These are phyloP conservation scores for Pharnaceum exiguum DNA, from an alignment of 148 eudicot genomes.

Conservation along the genomic window DNA sequence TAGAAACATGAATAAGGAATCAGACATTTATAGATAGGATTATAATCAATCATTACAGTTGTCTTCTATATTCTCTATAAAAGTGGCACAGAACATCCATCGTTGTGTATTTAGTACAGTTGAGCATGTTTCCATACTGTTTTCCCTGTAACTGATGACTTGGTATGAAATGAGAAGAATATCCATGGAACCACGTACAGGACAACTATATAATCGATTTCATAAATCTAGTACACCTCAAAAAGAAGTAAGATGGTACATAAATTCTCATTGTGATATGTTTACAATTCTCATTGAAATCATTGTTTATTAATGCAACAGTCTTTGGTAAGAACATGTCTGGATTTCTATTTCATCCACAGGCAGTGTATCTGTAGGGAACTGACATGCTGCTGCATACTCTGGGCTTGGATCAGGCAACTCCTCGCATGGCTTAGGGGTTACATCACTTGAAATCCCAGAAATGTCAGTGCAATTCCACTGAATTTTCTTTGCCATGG, in stretches of 20 bases:
- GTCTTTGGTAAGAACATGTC: constrained; percentile 42
- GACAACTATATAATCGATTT: constrained; percentile 1
- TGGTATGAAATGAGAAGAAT: neutral
- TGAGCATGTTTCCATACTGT: constrained; percentile 10
- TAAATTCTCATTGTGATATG: neutral
- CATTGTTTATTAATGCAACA: constrained; percentile 2
- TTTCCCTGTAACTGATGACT: constrained; percentile 2
- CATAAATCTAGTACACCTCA: neutral
- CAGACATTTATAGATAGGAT: constrained; percentile 18
- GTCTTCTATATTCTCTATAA: constrained; percentile 8
- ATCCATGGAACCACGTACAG: neutral
- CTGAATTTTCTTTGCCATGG: constrained; percentile 52
- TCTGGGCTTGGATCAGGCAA: constrained; percentile 47
- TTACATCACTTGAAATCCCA: constrained; percentile 66
- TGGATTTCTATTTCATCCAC: constrained; percentile 54
- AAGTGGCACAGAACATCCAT: neutral
- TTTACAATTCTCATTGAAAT: neutral
- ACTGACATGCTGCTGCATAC: constrained; percentile 34
- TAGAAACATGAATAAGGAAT: constrained; percentile 14
- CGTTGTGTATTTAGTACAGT: constrained; percentile 21
- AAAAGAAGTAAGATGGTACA: neutral
- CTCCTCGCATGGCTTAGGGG: constrained; percentile 58
- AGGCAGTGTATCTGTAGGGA: constrained; percentile 53
- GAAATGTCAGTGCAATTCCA: constrained; percentile 74
- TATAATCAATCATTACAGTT: constrained; percentile 7